These are phyloP conservation scores for Saturnispora zaruensis DNA, from an alignment of 805 yeast species.

Conservation along the genomic window DNA sequence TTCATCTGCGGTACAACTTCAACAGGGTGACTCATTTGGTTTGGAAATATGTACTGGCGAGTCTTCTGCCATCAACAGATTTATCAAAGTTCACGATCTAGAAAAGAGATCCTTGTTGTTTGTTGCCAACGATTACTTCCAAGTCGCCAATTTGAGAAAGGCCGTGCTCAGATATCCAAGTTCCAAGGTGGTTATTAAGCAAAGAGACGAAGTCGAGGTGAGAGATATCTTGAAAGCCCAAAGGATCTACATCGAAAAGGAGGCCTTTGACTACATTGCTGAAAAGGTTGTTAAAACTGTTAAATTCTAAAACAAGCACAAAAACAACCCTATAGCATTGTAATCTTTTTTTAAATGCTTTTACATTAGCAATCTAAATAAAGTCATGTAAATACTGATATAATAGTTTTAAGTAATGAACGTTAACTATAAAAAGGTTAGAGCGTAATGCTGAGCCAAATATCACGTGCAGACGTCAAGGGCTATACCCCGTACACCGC, in stretches of 20 bases:
- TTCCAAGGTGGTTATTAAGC: constrained; percentile 51
- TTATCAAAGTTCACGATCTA: constrained; percentile 41
- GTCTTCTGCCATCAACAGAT: constrained; percentile 26
- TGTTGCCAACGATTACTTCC: constrained; percentile 43
- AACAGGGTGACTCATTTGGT: constrained; percentile 21
- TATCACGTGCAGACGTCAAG: not conserved
- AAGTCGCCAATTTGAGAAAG: constrained; percentile 45
- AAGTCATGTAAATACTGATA: constrained; percentile 1
- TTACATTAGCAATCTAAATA: not conserved
- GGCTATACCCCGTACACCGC: not conserved
- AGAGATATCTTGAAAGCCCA: constrained; percentile 77
- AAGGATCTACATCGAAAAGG: constrained; percentile 61
- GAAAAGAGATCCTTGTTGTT: constrained; percentile 52
- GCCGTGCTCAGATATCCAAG: constrained; percentile 45
- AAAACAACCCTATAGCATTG: not conserved
- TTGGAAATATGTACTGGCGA: constrained; percentile 25
- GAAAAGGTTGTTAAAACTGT: constrained; percentile 20
- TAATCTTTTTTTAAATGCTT: not conserved
- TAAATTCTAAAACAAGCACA: constrained; percentile 7
- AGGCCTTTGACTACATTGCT: constrained; percentile 59
- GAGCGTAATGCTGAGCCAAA: not conserved
- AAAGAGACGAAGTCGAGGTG: constrained; percentile 73
- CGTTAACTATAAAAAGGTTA: not conserved
- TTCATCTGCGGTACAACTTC: constrained; percentile 6
- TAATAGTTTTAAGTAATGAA: not conserved